Percentiles rank a stretch among this genome's conserved stretches.
Evolutionary conservation across 108 stramenopile species (phyloP).

Genomic region (Fistulifera solaris): DNA sequence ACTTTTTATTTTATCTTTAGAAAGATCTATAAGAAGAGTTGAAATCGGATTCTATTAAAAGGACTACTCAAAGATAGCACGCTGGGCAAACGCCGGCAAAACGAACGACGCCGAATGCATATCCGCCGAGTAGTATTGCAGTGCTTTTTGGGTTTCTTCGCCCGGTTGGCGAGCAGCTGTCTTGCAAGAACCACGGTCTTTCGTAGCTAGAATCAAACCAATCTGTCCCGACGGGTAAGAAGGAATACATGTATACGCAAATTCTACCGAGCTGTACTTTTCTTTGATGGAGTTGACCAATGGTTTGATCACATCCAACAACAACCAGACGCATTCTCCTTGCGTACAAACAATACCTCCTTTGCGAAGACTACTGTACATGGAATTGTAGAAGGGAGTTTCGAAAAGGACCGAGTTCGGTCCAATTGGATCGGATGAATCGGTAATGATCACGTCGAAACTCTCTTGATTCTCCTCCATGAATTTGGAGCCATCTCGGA

Average conservation of each 20-base stretch:
- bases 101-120: constrained; percentile 91
- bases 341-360: constrained; percentile 96
- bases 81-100: constrained; percentile 79
- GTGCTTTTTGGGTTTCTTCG: constrained; percentile 37
- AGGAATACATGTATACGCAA: constrained; percentile 97
- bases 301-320: constrained; percentile 83
- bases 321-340: constrained; percentile 97
- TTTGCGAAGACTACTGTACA: constrained; percentile 77
- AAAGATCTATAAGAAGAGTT: no score
- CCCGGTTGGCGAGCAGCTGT: constrained; percentile 41
- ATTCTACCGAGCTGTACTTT: constrained; percentile 81
- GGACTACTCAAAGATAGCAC: constrained; percentile 44
- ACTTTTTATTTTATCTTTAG: no score
- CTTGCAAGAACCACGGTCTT: constrained; percentile 40
- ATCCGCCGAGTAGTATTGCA: constrained; percentile 88
- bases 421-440: constrained; percentile 86
- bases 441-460: constrained; percentile 88
- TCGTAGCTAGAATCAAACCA: constrained; percentile 92
- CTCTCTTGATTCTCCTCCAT: constrained; percentile 66
- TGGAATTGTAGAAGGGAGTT: constrained; percentile 88
- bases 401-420: constrained; percentile 94
- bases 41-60: no score
- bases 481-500: constrained; percentile 85
- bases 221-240: constrained; percentile 98
- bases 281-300: constrained; percentile 57